A percentile compares a stretch with the other conserved stretches of the same genome.
These are phyloP conservation scores for Alternaria arbusti DNA, from an alignment of 2,329 filamentous ascomycete species.

Conservation along the genomic window DNA sequence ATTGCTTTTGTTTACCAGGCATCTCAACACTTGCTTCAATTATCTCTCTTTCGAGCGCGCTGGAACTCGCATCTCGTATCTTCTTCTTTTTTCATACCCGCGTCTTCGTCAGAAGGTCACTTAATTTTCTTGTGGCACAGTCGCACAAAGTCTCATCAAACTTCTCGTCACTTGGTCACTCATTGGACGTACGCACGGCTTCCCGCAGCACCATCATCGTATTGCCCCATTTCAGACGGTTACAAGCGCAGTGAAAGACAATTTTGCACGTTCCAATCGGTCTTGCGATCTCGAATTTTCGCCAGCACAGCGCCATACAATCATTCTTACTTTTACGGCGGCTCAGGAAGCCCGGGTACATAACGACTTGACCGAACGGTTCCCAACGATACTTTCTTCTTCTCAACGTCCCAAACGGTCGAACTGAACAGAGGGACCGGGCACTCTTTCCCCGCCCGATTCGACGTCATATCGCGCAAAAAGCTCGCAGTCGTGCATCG, in stretches of 20 bases:
- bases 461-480: not conserved
- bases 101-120: not conserved
- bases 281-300: not conserved
- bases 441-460: not conserved
- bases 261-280: not conserved
- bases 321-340: not conserved
- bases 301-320: not conserved
- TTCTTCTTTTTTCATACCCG: not conserved
- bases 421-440: not conserved
- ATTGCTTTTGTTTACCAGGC: not conserved
- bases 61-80: not conserved
- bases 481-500: not conserved
- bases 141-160: constrained; percentile 9
- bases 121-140: not conserved
- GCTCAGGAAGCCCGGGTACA: not conserved
- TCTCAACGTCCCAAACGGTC: not conserved
- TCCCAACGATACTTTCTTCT: not conserved
- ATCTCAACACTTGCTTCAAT: not conserved
- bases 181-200: constrained; percentile 9
- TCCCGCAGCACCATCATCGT: constrained; percentile 7
- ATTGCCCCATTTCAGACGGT: constrained; percentile 8
- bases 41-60: not conserved
- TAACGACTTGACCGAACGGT: not conserved
- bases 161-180: not conserved
- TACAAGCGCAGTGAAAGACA: constrained; percentile 8